These are phyloP conservation scores for Penicillium capsulatum DNA, from an alignment of 2,329 filamentous ascomycete species.

Conservation along the genomic window DNA sequence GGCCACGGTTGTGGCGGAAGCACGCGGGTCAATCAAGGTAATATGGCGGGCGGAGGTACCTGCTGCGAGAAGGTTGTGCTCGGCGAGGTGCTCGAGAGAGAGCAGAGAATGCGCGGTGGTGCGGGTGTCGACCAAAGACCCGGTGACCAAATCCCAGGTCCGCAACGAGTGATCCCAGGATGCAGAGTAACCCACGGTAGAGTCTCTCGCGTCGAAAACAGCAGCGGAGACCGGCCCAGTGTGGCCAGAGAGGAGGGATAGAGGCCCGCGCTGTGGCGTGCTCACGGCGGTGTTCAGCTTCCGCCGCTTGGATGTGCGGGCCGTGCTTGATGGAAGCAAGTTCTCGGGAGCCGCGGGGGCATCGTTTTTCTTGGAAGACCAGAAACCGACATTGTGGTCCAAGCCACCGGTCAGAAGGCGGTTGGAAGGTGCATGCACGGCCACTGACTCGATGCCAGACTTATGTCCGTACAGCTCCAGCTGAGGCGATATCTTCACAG, in stretches of 20 bases:
- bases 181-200: conserved; percentile 84
- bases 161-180: conserved; percentile 88
- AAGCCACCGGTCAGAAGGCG: conserved; percentile 80
- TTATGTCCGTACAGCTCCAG: conserved; percentile 82
- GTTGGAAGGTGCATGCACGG: conserved; percentile 67
- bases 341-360: conserved; percentile 68
- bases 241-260: conserved; percentile 70
- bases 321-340: conserved; percentile 63
- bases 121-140: conserved; percentile 71
- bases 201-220: conserved; percentile 78
- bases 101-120: conserved; percentile 80
- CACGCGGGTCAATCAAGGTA: conserved; percentile 86
- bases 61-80: conserved; percentile 61
- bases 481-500: conserved; percentile 62
- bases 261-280: conserved; percentile 68
- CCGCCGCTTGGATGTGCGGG: conserved; percentile 66
- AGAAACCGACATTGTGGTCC: conserved; percentile 81
- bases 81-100: conserved; percentile 68
- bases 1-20: conserved; percentile 67
- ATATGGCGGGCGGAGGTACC: conserved; percentile 84
- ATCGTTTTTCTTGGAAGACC: conserved; percentile 74
- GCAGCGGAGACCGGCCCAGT: conserved; percentile 70
- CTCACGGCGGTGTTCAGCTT: conserved; percentile 62
- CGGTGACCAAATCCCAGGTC: conserved; percentile 86
- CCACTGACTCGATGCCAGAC: conserved; percentile 67